Percentiles rank a stretch among this genome's conserved stretches.
These are phyloP conservation scores for Trametes cubensis DNA, from an alignment of 768 basidiomycete genomes.

Conservation along the genomic window DNA sequence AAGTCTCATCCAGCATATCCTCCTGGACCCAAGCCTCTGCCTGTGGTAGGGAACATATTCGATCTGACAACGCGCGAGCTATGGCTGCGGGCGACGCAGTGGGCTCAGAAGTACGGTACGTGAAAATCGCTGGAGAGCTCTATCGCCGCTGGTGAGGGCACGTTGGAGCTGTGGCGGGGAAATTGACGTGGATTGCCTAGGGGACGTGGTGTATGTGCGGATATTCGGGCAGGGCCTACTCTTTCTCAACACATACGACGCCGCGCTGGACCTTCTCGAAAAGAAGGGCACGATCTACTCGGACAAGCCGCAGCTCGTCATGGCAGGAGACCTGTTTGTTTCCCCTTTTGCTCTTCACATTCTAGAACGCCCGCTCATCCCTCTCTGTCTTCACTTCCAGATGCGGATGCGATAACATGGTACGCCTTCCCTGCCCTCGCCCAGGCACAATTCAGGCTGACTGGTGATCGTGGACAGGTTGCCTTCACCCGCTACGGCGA, in stretches of 20 bases:
- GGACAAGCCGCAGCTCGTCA: constrained; percentile 69
- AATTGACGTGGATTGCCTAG: constrained; percentile 35
- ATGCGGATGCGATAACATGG: constrained; percentile 70
- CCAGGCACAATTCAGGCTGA: no score
- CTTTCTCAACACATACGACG: constrained; percentile 65
- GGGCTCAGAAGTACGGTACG: constrained; percentile 68
- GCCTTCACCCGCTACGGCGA: constrained; percentile 71
- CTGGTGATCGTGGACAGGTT: constrained; percentile 38
- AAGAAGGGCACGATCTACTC: constrained; percentile 73
- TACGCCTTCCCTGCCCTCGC: constrained; percentile 27
- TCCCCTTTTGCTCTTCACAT: no score
- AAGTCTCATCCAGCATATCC: constrained; percentile 39
- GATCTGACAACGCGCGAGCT: constrained; percentile 64
- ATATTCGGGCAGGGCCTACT: constrained; percentile 68
- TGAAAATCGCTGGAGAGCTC: background rate
- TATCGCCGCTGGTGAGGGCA: no score
- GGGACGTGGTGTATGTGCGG: constrained; percentile 66
- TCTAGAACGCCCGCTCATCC: background rate
- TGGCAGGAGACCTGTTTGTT: constrained; percentile 72
- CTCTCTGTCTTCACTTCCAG: constrained; percentile 25
- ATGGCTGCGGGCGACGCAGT: constrained; percentile 62
- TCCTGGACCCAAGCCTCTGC: constrained; percentile 69
- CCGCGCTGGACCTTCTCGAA: constrained; percentile 65
- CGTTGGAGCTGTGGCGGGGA: background rate
- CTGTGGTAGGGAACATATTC: constrained; percentile 63